A percentile compares a stretch with the other conserved stretches of the same genome.
Conservation (phyloP, 306 rosid genomes). For the Rubus idaeus region DNA sequence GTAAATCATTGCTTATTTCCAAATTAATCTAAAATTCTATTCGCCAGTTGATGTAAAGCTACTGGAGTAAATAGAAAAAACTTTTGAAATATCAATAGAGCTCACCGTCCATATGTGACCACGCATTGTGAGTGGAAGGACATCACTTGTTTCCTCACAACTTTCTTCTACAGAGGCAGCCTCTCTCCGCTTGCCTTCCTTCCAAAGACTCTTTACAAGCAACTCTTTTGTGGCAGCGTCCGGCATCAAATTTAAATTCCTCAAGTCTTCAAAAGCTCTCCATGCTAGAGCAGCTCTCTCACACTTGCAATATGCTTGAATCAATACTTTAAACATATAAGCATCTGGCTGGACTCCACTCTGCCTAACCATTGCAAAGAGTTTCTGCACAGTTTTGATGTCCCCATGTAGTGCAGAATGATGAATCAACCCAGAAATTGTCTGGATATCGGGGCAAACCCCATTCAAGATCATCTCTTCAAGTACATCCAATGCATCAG, state of each 20-base stretch:
- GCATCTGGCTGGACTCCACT: slow-evolving; percentile 68
- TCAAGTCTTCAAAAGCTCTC: slow-evolving; percentile 75
- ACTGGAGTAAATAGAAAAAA: slow-evolving; percentile 56
- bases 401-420: slow-evolving; percentile 61
- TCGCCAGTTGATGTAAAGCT: slow-evolving; percentile 40
- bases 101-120: slow-evolving; percentile 81
- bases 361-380: slow-evolving; percentile 68
- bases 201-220: slow-evolving; percentile 87
- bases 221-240: slow-evolving; percentile 68
- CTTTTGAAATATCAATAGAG: slow-evolving; percentile 60
- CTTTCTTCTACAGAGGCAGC: slow-evolving; percentile 73
- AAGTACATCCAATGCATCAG: slow-evolving; percentile 57
- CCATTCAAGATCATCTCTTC: slow-evolving; percentile 75
- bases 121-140: slow-evolving; percentile 51
- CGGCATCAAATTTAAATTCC: slow-evolving; percentile 52
- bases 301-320: slow-evolving; percentile 76
- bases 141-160: slow-evolving; percentile 46
- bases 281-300: slow-evolving; percentile 69
- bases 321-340: slow-evolving; percentile 58
- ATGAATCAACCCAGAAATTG: slow-evolving; percentile 70
- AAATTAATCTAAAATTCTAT: slow-evolving; percentile 27
- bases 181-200: slow-evolving; percentile 77
- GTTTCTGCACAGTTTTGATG: slow-evolving; percentile 68
- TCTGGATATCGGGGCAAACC: slow-evolving; percentile 70
- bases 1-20: neutral